phyloP scores from a whole-genome alignment of 805 yeast genomes.

The Candida maris region DNA sequence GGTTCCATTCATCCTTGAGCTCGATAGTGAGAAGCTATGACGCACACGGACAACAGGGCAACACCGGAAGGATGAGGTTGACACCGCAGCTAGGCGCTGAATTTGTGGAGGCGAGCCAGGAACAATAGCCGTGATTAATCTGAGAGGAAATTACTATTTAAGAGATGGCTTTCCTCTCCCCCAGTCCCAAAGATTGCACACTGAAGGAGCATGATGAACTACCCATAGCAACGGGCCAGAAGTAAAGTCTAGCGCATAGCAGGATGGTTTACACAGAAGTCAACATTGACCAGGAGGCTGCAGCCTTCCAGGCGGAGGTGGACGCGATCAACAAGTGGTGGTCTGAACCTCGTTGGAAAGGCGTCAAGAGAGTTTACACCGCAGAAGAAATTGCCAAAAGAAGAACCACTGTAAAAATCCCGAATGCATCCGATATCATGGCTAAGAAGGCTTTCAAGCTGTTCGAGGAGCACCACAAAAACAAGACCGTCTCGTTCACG shows the following conservation, averaged over 20 bases:
- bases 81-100: too few species aligned
- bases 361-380: slow-evolving; percentile 82
- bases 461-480: slow-evolving; percentile 65
- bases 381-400: slow-evolving; percentile 87
- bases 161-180: slow-evolving; percentile 3
- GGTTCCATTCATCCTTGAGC: slow-evolving; percentile 4
- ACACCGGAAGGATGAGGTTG: too few species aligned
- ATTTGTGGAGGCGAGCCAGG: too few species aligned
- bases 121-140: too few species aligned
- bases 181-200: too few species aligned
- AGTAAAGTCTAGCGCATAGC: not conserved
- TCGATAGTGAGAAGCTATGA: not conserved
- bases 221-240: not conserved
- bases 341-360: slow-evolving; percentile 87
- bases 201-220: too few species aligned
- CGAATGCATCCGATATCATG: slow-evolving; percentile 74
- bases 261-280: slow-evolving; percentile 52
- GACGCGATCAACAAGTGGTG: slow-evolving; percentile 83
- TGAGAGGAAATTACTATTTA: slow-evolving; percentile 1
- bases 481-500: slow-evolving; percentile 78
- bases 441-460: slow-evolving; percentile 76
- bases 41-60: slow-evolving; percentile 2
- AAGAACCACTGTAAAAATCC: slow-evolving; percentile 73
- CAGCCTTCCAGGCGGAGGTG: slow-evolving; percentile 62
- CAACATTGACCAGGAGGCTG: slow-evolving; percentile 59